These are phyloP conservation scores for Gracilariopsis chorda DNA, from an alignment of 23 red algal species.

Conservation along the genomic window DNA sequence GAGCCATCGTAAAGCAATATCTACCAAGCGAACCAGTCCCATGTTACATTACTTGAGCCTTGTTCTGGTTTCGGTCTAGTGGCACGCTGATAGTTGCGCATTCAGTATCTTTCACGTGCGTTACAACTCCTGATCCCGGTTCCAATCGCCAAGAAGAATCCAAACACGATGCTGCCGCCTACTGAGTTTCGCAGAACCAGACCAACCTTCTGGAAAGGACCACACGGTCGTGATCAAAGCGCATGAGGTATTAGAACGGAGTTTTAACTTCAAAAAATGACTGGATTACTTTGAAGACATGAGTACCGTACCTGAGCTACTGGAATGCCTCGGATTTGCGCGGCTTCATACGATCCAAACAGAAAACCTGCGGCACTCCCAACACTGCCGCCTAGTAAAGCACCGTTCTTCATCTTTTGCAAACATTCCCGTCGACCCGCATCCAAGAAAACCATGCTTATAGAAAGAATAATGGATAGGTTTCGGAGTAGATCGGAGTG, in stretches of 20 bases:
- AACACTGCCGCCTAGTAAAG: constrained; percentile 54
- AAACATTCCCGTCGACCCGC: constrained; percentile 61
- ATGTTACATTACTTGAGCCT: no score
- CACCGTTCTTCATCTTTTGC: constrained; percentile 64
- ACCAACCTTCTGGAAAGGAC: constrained; percentile 71
- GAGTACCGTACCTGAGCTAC: constrained; percentile 52
- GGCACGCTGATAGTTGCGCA: background rate
- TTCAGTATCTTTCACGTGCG: constrained; percentile 54
- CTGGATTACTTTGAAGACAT: background rate
- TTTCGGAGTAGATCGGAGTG: no score
- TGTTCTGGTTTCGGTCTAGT: no score
- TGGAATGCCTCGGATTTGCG: constrained; percentile 57
- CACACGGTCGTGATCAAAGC: background rate
- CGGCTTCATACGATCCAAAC: constrained; percentile 65
- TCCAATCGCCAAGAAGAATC: constrained; percentile 97
- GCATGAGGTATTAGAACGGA: background rate
- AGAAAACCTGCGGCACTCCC: constrained; percentile 73
- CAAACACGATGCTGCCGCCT: constrained; percentile 84
- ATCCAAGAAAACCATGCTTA: constrained; percentile 49
- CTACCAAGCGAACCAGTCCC: no score
- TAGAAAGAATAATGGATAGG: no score
- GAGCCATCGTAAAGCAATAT: no score
- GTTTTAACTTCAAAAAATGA: no score
- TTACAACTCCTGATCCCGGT: constrained; percentile 89
- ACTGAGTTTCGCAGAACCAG: constrained; percentile 84